These are phyloP conservation scores for Alternaria dauci DNA, from an alignment of 2,329 filamentous ascomycete species.

Conservation along the genomic window DNA sequence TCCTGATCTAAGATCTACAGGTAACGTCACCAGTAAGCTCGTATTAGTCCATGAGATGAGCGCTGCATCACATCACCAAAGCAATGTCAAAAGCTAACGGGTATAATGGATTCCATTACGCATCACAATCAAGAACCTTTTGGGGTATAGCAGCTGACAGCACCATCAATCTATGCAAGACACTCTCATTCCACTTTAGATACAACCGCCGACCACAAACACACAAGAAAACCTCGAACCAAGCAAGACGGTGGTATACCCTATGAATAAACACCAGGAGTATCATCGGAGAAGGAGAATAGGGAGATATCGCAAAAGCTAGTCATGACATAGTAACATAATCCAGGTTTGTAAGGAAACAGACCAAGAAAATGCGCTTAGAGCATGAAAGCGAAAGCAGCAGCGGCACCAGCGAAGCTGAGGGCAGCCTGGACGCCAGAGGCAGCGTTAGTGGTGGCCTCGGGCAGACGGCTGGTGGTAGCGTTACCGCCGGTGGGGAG, in stretches of 20 bases:
- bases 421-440: conserved; percentile 44
- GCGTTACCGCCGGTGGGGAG: conserved; percentile 38
- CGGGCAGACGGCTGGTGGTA: conserved; percentile 34
- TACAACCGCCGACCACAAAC: not conserved
- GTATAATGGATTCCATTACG: conserved; percentile 5
- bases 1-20: too few relatives aligned
- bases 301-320: conserved; percentile 1
- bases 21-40: too few relatives aligned
- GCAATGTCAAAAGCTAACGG: not conserved
- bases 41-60: too few relatives aligned
- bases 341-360: not conserved
- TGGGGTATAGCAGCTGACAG: not conserved
- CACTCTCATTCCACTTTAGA: conserved; percentile 5
- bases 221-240: not conserved
- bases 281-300: conserved; percentile 2
- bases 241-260: conserved; percentile 1
- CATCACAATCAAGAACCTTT: conserved; percentile 3
- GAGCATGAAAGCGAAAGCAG: conserved; percentile 53
- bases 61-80: not conserved
- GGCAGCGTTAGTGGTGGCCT: conserved; percentile 46
- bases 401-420: conserved; percentile 53
- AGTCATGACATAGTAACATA: conserved; percentile 28
- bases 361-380: conserved; percentile 28
- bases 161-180: conserved; percentile 7
- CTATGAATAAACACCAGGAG: conserved; percentile 6